These are phyloP conservation scores for Eremochloa ophiuroides DNA, from an alignment of 176 grass and related monocot genomes.

Conservation along the genomic window DNA sequence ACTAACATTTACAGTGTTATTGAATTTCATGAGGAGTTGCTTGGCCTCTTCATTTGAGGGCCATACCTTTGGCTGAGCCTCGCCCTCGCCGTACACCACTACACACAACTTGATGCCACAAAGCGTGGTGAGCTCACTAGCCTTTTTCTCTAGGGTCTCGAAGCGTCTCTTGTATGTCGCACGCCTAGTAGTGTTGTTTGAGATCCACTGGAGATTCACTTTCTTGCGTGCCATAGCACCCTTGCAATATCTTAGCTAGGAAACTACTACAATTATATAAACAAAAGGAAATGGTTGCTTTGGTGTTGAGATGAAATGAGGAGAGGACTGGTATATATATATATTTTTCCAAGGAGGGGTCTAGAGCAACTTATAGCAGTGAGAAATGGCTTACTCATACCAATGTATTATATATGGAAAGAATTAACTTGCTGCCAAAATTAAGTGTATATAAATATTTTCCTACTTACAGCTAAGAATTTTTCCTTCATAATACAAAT, in stretches of 20 bases:
- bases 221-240: constrained; percentile 34
- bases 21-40: background rate
- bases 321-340: background rate
- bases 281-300: background rate
- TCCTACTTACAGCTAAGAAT: too few relatives aligned
- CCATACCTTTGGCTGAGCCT: constrained; percentile 21
- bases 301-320: background rate
- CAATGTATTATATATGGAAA: too few relatives aligned
- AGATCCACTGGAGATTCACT: constrained; percentile 25
- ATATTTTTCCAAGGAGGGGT: too few relatives aligned
- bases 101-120: constrained; percentile 27
- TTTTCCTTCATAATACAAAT: too few relatives aligned
- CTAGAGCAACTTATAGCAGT: background rate
- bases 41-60: background rate
- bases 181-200: background rate
- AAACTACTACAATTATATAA: background rate
- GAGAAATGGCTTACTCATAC: background rate
- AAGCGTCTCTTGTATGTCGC: constrained; percentile 23
- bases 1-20: constrained; percentile 12
- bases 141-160: constrained; percentile 38
- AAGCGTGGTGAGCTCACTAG: constrained; percentile 7
- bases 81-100: constrained; percentile 22
- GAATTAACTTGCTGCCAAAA: too few relatives aligned
- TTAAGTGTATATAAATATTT: too few relatives aligned
- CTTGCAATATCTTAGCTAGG: background rate